Conservation (phyloP, 1,284 basidiomycete genomes). For the Cutaneotrichosporon sp. region DNA sequence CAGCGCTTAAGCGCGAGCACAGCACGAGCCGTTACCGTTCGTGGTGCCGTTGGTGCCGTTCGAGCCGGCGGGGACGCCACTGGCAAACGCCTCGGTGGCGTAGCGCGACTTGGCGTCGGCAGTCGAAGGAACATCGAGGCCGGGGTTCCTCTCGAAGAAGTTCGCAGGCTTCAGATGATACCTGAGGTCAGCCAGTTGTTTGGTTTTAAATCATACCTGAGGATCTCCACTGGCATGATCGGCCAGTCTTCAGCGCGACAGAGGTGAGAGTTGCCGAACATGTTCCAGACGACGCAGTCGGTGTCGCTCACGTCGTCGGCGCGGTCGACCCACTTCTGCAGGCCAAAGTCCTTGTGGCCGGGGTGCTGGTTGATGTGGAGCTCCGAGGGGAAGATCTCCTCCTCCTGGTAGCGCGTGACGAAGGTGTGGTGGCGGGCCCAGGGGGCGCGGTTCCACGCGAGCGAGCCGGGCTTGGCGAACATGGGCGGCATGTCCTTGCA, state of each 20-base stretch:
- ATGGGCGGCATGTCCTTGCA: constrained; percentile 59
- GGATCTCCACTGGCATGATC: constrained; percentile 84
- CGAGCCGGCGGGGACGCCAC: constrained; percentile 11
- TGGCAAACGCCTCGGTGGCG: constrained; percentile 40
- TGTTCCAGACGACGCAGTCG: constrained; percentile 66
- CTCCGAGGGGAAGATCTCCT: constrained; percentile 54
- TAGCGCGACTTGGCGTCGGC: constrained; percentile 40
- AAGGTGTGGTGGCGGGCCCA: constrained; percentile 66
- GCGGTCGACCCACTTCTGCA: constrained; percentile 47
- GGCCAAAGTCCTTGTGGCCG: constrained; percentile 37
- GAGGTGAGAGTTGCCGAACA: constrained; percentile 42
- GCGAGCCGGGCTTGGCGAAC: constrained; percentile 70
- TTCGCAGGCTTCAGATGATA: too few species aligned
- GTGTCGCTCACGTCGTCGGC: constrained; percentile 61
- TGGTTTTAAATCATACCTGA: constrained; percentile 75
- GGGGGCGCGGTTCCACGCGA: constrained; percentile 71
- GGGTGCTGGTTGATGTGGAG: constrained; percentile 47
- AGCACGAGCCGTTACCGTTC: constrained; percentile 10
- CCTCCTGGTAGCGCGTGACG: constrained; percentile 40
- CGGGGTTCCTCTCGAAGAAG: constrained; percentile 64
- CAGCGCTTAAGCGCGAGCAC: neutral
- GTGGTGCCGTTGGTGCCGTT: constrained; percentile 16
- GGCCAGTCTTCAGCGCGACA: constrained; percentile 42
- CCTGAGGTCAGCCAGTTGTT: too few species aligned
- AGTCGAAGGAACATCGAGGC: constrained; percentile 38